Conservation (phyloP, 1,284 basidiomycete species). For the Moesziomyces antarcticus region DNA sequence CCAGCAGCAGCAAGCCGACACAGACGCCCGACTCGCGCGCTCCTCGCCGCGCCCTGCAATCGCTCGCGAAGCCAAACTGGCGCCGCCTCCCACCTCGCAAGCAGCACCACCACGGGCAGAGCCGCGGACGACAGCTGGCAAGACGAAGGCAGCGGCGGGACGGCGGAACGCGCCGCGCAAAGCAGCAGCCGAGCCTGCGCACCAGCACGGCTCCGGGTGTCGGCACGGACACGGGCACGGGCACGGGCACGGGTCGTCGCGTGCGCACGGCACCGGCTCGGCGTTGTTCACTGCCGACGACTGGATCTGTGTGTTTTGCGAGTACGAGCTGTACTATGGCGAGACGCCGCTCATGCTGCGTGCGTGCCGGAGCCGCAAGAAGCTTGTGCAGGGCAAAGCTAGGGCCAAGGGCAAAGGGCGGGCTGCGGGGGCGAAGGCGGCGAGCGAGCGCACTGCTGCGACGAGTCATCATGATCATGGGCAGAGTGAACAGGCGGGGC, state of each 20-base stretch:
- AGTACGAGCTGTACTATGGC: slow-evolving; percentile 68
- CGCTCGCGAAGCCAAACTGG: background rate
- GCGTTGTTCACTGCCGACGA: slow-evolving; percentile 48
- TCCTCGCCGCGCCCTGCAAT: background rate
- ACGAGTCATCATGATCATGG: slow-evolving; percentile 17
- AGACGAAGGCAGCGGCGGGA: slow-evolving; percentile 7
- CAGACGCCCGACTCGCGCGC: background rate
- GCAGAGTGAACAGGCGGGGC: slow-evolving; percentile 3
- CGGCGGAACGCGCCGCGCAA: slow-evolving; percentile 38
- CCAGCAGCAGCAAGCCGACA: slow-evolving; percentile 2
- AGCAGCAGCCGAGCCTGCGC: slow-evolving; percentile 59
- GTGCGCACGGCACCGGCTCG: slow-evolving; percentile 19
- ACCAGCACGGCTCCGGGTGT: slow-evolving; percentile 22
- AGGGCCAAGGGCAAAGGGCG: slow-evolving; percentile 59
- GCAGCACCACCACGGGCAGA: slow-evolving; percentile 5
- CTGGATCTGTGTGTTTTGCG: slow-evolving; percentile 68
- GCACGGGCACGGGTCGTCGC: slow-evolving; percentile 1
- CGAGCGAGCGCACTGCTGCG: background rate
- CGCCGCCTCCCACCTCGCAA: background rate
- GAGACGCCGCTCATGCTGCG: slow-evolving; percentile 57
- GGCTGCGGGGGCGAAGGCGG: slow-evolving; percentile 25
- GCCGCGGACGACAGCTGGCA: background rate
- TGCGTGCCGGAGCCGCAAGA: slow-evolving; percentile 62
- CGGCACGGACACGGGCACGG: slow-evolving; percentile 16
- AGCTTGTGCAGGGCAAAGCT: slow-evolving; percentile 60